Evolutionary conservation across 139 green algal species (phyloP), one percentile per base, ranked within the genome.

Genomic region (Auxenochlorella pyrenoidosa): DNA sequence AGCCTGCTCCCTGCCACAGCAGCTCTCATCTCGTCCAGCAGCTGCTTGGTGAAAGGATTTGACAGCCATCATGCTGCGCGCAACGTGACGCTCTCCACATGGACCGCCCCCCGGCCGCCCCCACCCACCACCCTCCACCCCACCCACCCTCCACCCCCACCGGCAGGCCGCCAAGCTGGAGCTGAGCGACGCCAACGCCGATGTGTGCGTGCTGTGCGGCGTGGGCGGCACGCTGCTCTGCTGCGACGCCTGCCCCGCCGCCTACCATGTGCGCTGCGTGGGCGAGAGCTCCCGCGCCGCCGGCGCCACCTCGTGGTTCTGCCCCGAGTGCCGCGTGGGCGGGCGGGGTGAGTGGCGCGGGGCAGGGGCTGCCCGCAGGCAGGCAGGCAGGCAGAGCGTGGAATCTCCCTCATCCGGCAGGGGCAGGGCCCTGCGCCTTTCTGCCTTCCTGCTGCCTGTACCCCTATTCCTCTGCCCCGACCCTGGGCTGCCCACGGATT

Each of bases 241-340:
- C 91, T 99, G 96, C 90, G 96, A 98, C 82, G 91, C 86, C 85
- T 99, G 96, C 90, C 96, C 96, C 0, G 96, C 94, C 13, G 94
- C 96, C 51, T 99, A 95, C 91, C 96, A 99, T 92, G 71, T 96
- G 76, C 89, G 92, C 40, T 99, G 96, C 89, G 88, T 96, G 59
- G 94, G 92, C 6, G 93, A 97, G 87, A 93, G 30, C 22, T 47
- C 60, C 73, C 91, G 90, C 44, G 85, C 81, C 28, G 76, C 96
- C 6, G 89, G 92, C 3, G 81, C 91, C 3, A 91, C 89, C 24
- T 89, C 95, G 34, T 97, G 94, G 94, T 87, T 91, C 22, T 97
- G 94, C 84, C 90, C 94, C 30, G 94, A 97, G 84, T 97, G 94
- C 85, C 76, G 66, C 30, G 44, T 93, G 16, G 94, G 94, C 30